Conservation (phyloP, 164 flowering plant genomes). For the Euptelea pleiosperma region DNA sequence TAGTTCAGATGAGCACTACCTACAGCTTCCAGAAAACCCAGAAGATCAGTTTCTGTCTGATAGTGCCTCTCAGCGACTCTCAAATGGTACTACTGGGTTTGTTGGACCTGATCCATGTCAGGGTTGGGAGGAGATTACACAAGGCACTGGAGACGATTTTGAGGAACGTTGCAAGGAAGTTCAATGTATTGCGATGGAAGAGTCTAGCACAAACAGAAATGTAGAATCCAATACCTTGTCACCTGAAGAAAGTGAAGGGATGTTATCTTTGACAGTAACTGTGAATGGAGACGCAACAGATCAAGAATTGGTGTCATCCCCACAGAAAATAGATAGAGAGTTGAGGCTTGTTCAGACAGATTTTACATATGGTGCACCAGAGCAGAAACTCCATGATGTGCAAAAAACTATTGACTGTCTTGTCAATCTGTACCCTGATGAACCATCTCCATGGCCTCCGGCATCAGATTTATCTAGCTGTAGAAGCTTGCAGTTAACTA, state of each 20-base stretch:
- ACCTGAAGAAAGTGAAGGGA: constrained; percentile 23
- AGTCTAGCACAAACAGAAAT: constrained; percentile 17
- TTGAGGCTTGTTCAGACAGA: constrained; percentile 6
- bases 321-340: constrained; percentile 20
- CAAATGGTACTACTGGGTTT: constrained; percentile 31
- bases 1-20: constrained; percentile 15
- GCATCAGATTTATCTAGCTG: constrained; percentile 21
- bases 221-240: constrained; percentile 11
- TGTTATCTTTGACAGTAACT: constrained; percentile 16
- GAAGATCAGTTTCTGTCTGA: constrained; percentile 44
- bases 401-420: constrained; percentile 36
- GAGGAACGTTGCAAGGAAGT: constrained; percentile 74
- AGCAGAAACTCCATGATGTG: constrained; percentile 34
- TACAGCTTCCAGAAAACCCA: constrained; percentile 31
- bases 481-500: constrained; percentile 25
- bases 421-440: constrained; percentile 27
- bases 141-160: constrained; percentile 18
- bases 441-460: constrained; percentile 31
- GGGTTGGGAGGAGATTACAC: constrained; percentile 41
- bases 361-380: constrained; percentile 28
- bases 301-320: constrained; percentile 15
- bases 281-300: constrained; percentile 20
- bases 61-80: constrained; percentile 26
- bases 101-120: constrained; percentile 34
- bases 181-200: constrained; percentile 51